Evolutionary conservation across 2,329 filamentous ascomycete species (phyloP), one percentile per base, ranked within the genome.

Genomic region (Orbilia blumenaviensis): DNA sequence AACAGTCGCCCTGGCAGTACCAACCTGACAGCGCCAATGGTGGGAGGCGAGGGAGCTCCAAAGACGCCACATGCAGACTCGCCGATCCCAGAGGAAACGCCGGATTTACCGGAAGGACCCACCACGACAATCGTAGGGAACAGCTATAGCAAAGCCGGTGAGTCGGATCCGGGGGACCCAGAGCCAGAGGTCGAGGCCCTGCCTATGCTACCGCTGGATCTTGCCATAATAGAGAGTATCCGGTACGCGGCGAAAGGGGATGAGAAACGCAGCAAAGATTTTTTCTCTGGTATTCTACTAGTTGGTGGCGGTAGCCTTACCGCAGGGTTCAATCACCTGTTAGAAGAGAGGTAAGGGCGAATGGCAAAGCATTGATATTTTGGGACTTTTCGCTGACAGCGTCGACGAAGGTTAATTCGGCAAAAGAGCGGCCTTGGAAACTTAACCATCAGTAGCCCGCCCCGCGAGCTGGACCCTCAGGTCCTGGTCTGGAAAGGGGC

Each of bases 401-500:
- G 12, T 25, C 18, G n/a, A 27, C 9, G 5, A 41, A 76, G 73
- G 3, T 25, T 74, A 7, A 38, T 76, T 10, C 64, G 42, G 23
- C 73, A 69, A 34, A 69, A 61, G 85, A 89, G 90, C 77, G 83
- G 89, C 23, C 88, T 90, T 62, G 89, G 88, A 77, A 85, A 87
- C 76, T 95, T 91, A 67, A 85, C 90, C 77, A 88, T 91, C 23
- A 88, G 88, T 0, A 86, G 87, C 18, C 89, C 89, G n/a, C 95
- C 95, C 0, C 87, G 94, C 80, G 95, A 99, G 80, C 91, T 99
- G 85, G 95, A 99, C 83, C 93, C 95, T 75, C 93, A 97, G 83
- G 94, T 98, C n/a, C 91, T 98, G 63, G 90, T 91, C 7, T 99
- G 95, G 95, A 99, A 99, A 86, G 95, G 95, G 2, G 95, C 92